phyloP scores from a whole-genome alignment of 2,329 filamentous ascomycete genomes.

The Aureobasidium melanogenum region DNA sequence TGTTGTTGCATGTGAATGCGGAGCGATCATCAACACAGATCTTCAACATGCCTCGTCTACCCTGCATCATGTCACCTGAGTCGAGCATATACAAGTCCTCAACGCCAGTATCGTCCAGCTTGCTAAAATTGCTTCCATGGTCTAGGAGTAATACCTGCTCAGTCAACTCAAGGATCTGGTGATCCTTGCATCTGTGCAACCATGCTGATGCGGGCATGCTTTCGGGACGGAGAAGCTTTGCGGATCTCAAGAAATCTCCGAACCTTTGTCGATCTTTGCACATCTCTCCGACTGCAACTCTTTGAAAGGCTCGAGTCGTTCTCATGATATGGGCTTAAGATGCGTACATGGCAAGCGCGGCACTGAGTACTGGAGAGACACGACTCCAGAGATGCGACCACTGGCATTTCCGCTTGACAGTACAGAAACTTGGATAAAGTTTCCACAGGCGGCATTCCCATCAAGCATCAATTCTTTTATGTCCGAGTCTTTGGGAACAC shows the following conservation, averaged over 20 bases:
- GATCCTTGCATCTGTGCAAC: background rate
- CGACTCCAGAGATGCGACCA: too few relatives aligned
- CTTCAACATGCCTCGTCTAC: background rate
- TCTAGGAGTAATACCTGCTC: too few relatives aligned
- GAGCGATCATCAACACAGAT: background rate
- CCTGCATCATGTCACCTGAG: slow-evolving; percentile 3
- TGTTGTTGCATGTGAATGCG: slow-evolving; percentile 7
- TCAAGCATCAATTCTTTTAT: too few relatives aligned
- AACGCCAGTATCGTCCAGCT: background rate
- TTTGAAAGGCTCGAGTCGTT: background rate
- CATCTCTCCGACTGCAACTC: background rate
- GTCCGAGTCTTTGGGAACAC: too few relatives aligned
- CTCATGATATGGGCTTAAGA: background rate
- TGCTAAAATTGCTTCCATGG: background rate
- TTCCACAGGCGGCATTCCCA: too few relatives aligned
- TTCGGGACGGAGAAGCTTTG: slow-evolving; percentile 3
- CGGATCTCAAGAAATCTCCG: slow-evolving; percentile 11
- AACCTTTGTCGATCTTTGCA: background rate
- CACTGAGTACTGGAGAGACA: too few relatives aligned
- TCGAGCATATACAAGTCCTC: background rate
- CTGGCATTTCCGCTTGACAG: too few relatives aligned
- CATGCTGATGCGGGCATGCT: background rate
- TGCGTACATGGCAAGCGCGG: too few relatives aligned
- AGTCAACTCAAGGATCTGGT: background rate
- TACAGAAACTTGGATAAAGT: too few relatives aligned